Percentiles rank a stretch among this genome's conserved stretches.
These are phyloP conservation scores for Tarenaya hassleriana DNA, from an alignment of 345 rosid species.

Conservation along the genomic window DNA sequence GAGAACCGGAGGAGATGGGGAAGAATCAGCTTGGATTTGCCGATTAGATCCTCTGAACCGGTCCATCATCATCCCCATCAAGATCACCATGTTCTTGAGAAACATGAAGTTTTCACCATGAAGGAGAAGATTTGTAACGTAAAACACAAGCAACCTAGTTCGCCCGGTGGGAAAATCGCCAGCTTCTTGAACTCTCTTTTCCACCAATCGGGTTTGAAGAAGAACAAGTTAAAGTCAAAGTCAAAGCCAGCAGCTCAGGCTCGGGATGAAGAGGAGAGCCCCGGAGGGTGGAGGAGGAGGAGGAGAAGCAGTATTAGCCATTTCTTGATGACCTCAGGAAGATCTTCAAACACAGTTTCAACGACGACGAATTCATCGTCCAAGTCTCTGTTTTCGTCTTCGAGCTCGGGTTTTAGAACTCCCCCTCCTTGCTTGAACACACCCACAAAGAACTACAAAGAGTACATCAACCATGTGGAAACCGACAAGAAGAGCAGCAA, in stretches of 20 bases:
- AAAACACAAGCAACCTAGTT: constrained; percentile 73
- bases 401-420: constrained; percentile 67
- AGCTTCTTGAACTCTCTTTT: constrained; percentile 87
- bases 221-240: constrained; percentile 59
- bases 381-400: constrained; percentile 53
- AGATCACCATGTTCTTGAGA: constrained; percentile 25
- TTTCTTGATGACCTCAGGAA: constrained; percentile 62
- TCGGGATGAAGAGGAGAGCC: constrained; percentile 46
- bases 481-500: constrained; percentile 25
- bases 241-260: constrained; percentile 20
- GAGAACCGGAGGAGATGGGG: constrained; percentile 47
- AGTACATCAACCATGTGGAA: constrained; percentile 25
- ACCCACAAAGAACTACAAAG: constrained; percentile 51
- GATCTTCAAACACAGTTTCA: constrained; percentile 26
- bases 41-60: constrained; percentile 41
- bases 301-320: constrained; percentile 88
- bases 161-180: constrained; percentile 84
- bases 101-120: constrained; percentile 27
- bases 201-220: no score
- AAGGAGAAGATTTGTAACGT: constrained; percentile 44
- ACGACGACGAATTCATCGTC: constrained; percentile 29
- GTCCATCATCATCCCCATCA: constrained; percentile 27
- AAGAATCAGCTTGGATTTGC: constrained; percentile 64
- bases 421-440: constrained; percentile 59
- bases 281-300: constrained; percentile 34